Percentiles rank a stretch among this genome's conserved stretches.
phyloP scores from a whole-genome alignment of 1,139 yeast species.

The Pichia inconspicua region DNA sequence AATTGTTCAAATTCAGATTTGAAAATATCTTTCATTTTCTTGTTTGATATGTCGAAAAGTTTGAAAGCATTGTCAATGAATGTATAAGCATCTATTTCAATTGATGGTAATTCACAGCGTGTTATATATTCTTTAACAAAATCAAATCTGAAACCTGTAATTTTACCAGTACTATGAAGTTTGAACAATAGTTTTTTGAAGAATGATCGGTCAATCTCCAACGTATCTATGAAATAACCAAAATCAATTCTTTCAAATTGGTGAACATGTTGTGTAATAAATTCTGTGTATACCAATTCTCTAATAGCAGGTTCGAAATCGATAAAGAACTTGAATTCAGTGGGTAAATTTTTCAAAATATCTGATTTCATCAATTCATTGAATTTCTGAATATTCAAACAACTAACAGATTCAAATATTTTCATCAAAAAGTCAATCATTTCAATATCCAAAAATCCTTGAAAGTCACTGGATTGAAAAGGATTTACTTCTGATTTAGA shows the following conservation, averaged over 20 bases:
- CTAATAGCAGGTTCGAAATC: conserved; percentile 23
- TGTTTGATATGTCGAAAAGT: neutral
- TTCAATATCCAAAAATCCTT: conserved; percentile 23
- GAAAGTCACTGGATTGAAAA: conserved; percentile 54
- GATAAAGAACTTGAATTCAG: conserved; percentile 28
- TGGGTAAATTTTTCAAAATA: conserved; percentile 25
- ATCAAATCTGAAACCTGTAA: conserved; percentile 40
- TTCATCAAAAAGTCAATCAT: conserved; percentile 18
- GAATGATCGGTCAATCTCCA: conserved; percentile 12
- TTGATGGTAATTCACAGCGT: neutral
- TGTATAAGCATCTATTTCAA: neutral
- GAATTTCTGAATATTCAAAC: conserved; percentile 18
- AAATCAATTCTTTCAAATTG: conserved; percentile 19
- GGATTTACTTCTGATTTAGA: conserved; percentile 62
- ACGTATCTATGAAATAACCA: conserved; percentile 12
- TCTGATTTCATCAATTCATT: conserved; percentile 30
- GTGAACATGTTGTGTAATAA: conserved; percentile 14
- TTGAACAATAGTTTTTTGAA: conserved; percentile 25
- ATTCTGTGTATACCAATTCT: conserved; percentile 24
- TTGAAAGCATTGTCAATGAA: conserved; percentile 4
- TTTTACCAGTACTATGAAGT: conserved; percentile 39
- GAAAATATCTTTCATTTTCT: neutral
- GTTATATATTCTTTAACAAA: conserved; percentile 27
- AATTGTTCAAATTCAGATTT: neutral
- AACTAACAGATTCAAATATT: conserved; percentile 20